A percentile compares a stretch with the other conserved stretches of the same genome.
phyloP scores from a whole-genome alignment of 2,329 filamentous ascomycete species.

The Periconia digitata region DNA sequence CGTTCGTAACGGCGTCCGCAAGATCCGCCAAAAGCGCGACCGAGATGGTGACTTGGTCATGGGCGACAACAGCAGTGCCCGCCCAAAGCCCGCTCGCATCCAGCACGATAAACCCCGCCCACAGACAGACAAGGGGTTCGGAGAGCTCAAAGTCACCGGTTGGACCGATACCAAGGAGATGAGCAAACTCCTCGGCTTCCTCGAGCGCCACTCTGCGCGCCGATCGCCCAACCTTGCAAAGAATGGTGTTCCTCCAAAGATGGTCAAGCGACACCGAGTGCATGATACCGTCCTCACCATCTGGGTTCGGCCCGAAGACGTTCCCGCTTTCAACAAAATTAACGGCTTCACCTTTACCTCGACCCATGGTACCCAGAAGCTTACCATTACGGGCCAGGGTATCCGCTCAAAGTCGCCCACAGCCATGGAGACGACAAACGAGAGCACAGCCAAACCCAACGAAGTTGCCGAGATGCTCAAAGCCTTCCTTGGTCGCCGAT shows the following conservation, averaged over 20 bases:
- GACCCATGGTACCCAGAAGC: conserved; percentile 36
- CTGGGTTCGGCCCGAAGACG: conserved; percentile 40
- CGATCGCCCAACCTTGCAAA: conserved; percentile 35
- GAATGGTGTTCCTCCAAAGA: conserved; percentile 27
- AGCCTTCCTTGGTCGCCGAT: conserved; percentile 72
- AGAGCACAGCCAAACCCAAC: neutral
- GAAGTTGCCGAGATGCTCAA: conserved; percentile 65
- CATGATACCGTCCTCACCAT: conserved; percentile 41
- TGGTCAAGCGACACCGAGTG: conserved; percentile 40
- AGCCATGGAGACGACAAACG: conserved; percentile 9
- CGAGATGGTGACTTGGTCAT: conserved; percentile 65
- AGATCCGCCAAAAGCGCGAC: conserved; percentile 50
- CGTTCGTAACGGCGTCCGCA: conserved; percentile 16
- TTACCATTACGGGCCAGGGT: conserved; percentile 18
- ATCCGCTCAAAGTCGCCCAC: conserved; percentile 16
- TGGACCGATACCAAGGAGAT: conserved; percentile 41
- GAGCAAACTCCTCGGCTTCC: conserved; percentile 41
- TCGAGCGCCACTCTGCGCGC: conserved; percentile 39
- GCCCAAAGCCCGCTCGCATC: conserved; percentile 32
- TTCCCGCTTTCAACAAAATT: conserved; percentile 38
- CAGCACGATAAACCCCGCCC: conserved; percentile 1
- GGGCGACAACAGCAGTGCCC: too few relatives aligned
- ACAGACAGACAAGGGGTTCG: conserved; percentile 4
- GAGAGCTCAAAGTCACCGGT: conserved; percentile 41
- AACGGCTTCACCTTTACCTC: conserved; percentile 45